Evolutionary conservation across 2,329 filamentous ascomycete genomes (phyloP).

Genomic region (Penicillium crustosum): DNA sequence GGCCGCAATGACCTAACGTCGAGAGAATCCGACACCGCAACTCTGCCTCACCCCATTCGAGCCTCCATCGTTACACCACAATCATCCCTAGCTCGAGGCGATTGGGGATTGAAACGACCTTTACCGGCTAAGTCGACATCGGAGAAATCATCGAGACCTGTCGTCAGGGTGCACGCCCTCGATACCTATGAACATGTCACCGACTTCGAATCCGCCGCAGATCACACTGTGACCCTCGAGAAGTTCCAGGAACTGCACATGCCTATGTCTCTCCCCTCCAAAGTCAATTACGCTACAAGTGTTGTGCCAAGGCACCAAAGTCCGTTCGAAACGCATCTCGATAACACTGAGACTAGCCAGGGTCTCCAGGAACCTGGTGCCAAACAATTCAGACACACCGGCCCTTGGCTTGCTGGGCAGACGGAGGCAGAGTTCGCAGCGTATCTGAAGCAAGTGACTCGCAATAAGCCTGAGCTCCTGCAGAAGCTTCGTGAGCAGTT

Average conservation of each 20-base stretch:
- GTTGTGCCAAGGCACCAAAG: conserved; percentile 35
- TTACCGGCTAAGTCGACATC: conserved; percentile 75
- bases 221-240: conserved; percentile 74
- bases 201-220: conserved; percentile 79
- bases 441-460: conserved; percentile 50
- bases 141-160: conserved; percentile 66
- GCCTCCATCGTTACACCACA: conserved; percentile 78
- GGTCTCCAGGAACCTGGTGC: conserved; percentile 32
- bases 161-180: conserved; percentile 72
- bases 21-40: conserved; percentile 65
- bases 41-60: conserved; percentile 74
- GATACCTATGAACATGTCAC: conserved; percentile 87
- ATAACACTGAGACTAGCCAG: conserved; percentile 47
- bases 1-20: conserved; percentile 55
- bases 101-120: conserved; percentile 90
- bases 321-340: conserved; percentile 44
- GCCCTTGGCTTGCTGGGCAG: conserved; percentile 60
- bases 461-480: conserved; percentile 42
- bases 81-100: conserved; percentile 71
- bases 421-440: conserved; percentile 55
- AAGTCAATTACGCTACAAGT: conserved; percentile 33
- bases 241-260: conserved; percentile 85
- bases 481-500: conserved; percentile 39
- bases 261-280: conserved; percentile 59
- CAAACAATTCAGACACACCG: conserved; percentile 57